Conservation (phyloP, 2,329 filamentous ascomycete genomes). For the Camptophora hylomeconis region DNA sequence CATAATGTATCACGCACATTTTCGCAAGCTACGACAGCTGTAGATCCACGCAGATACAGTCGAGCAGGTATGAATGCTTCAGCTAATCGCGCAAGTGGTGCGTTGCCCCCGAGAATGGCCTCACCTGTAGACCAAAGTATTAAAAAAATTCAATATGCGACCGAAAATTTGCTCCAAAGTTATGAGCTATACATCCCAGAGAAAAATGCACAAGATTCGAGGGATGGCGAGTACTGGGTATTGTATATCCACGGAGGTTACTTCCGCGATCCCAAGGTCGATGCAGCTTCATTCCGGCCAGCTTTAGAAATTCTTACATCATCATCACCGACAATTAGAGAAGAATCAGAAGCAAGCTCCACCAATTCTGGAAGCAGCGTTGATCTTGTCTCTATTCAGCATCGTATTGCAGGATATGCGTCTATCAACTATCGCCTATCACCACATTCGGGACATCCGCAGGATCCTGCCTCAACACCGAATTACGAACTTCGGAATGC, state of each 20-base stretch:
- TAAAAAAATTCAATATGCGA: slow-evolving; percentile 16
- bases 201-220: slow-evolving; percentile 1
- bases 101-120: too few species aligned
- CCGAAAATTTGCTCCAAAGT: slow-evolving; percentile 16
- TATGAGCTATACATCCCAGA: slow-evolving; percentile 14
- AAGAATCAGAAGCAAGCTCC: slow-evolving; percentile 2
- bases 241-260: slow-evolving; percentile 36
- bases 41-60: too few species aligned
- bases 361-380: neutral
- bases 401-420: slow-evolving; percentile 25
- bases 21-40: too few species aligned
- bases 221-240: slow-evolving; percentile 10
- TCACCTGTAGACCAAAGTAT: too few species aligned
- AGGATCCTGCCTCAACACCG: slow-evolving; percentile 20
- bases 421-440: slow-evolving; percentile 36
- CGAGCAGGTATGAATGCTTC: too few species aligned
- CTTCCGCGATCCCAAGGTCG: slow-evolving; percentile 33
- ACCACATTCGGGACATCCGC: slow-evolving; percentile 26
- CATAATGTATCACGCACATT: too few species aligned
- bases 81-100: too few species aligned
- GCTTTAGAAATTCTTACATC: slow-evolving; percentile 22
- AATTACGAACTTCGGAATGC: slow-evolving; percentile 23
- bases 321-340: slow-evolving; percentile 1
- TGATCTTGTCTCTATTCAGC: neutral
- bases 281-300: slow-evolving; percentile 23